Base-by-base conservation (phyloP, 768 basidiomycete genomes). In the Antrodiella citrinella region DNA sequence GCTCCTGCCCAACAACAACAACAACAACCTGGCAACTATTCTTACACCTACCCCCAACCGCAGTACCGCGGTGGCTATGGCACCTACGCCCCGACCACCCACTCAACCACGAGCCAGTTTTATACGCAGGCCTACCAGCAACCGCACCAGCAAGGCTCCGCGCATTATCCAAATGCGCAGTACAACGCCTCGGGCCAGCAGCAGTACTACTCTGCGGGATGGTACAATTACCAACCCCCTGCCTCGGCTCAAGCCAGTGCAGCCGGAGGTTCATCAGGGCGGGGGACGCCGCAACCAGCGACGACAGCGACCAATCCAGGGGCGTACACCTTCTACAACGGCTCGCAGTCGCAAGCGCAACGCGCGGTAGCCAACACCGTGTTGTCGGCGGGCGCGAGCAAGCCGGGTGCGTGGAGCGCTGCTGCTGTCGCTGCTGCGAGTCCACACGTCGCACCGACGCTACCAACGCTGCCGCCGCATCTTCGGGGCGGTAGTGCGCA, bases 321-420 rank as follows among this genome's bases (percentile, higher is more conserved):
- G 7, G 59, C 72, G 23, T 76, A 76, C 50, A 68, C 72, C 0
- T 61, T 69, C 23, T 75, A 73, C 49, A 66, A 60, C 54, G 39
- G 51, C 62, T 49, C 69, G 24, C 59, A 56, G 24, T 48, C 49
- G 43, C 58, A 59, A 38, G 51, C 55, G 2, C 71, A 76, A 48
- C 74, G 78, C 3, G 78, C 75, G 2, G 78, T 80, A 4, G 78
- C 77, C 9, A 81, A 80, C 44, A 80, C 79, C 0, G 76, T 77
- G 21, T 55, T 74, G 59, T 39, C 70, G 2, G 54, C 58, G 18
- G 49, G 57, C 30, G 47, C 57, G 7, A 55, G 56, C 30, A 61
- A 58, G 26, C 10, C 62, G 3, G 60, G 65, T 1, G 40, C 54
- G 13, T 62, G 52, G 47, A 23, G 54, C n/a, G 45, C 47, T 13